Evolutionary conservation across 345 rosid species (phyloP), one percentile per base, ranked within the genome.

Genomic region (Hibiscus tridactylites): DNA sequence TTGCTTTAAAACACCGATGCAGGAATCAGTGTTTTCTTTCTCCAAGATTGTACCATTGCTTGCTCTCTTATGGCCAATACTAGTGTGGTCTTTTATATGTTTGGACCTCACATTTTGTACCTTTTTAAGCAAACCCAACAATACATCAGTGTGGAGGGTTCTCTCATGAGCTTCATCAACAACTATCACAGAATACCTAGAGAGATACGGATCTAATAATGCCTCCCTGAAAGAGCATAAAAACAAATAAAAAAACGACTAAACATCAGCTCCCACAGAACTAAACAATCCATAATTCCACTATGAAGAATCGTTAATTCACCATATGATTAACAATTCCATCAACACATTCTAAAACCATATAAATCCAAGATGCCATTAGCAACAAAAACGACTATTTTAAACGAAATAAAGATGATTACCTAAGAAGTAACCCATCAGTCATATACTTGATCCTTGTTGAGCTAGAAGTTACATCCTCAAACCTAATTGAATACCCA

Each of bases 81-180:
- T 75, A 62, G 11, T 71, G 39, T 61, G 76, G 72, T 72, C 75
- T 28, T 33, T 71, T 59, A 61, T 68, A 79, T 84, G 72, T 71
- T 85, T 83, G 63, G 80, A 82, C 79, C 98, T 84, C 58, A 79
- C 86, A 65, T 70, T 78, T 62, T 80, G 96, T 44, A 94, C 87
- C 70, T 80, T 86, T 76, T 94, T 94, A 71, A 94, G 90, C 85
- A 91, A 83, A 72, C 91, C 97, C 73, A 94, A 76, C 74, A 94
- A 80, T 21, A 94, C 96, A 83, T 94, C 98, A 11, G 97, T 94
- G 75, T 88, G 92, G 70, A 94, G 88, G 75, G 93, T 88, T 84
- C 98, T 91, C 78, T 94, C 97, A 69, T 94, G 98, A 68, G 97
- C 98, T 85, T 91, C 97, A 82, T 94, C 98, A 31, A 91, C 86